A percentile compares a stretch with the other conserved stretches of the same genome.
Conservation (phyloP, 345 rosid genomes). For the Carallia pectinifolia region DNA sequence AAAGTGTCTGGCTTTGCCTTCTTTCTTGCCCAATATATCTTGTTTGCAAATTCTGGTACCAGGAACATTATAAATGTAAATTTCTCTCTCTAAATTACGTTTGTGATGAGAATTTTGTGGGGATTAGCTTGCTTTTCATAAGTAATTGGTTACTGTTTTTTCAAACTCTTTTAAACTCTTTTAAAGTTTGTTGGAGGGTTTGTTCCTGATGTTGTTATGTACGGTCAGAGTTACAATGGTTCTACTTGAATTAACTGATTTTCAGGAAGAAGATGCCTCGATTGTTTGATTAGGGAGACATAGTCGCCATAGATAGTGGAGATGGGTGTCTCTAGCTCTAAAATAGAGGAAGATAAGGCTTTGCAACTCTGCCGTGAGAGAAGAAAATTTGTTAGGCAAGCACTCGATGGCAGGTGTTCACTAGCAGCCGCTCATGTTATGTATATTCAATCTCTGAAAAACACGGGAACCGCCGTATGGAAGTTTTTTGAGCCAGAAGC, state of each 20-base stretch:
- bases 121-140: too few species aligned
- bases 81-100: too few species aligned
- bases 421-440: slow-evolving; percentile 75
- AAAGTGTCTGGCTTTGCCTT: slow-evolving; percentile 2
- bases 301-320: slow-evolving; percentile 5
- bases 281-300: slow-evolving; percentile 3
- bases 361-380: slow-evolving; percentile 87
- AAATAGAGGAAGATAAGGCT: slow-evolving; percentile 78
- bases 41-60: not conserved
- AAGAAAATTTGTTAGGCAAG: slow-evolving; percentile 77
- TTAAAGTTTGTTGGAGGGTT: not conserved
- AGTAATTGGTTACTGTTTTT: not conserved
- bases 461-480: slow-evolving; percentile 66
- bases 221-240: not conserved
- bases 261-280: slow-evolving; percentile 29
- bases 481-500: slow-evolving; percentile 81
- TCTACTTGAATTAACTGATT: slow-evolving; percentile 8
- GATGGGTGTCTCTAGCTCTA: slow-evolving; percentile 77
- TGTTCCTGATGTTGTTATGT: not conserved
- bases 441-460: slow-evolving; percentile 69
- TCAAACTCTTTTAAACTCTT: not conserved
- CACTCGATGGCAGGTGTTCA: slow-evolving; percentile 89
- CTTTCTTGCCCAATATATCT: not conserved
- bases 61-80: not conserved
- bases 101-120: too few species aligned